Conservation (phyloP, 1,284 basidiomycete species). For the Boletus mariae region DNA sequence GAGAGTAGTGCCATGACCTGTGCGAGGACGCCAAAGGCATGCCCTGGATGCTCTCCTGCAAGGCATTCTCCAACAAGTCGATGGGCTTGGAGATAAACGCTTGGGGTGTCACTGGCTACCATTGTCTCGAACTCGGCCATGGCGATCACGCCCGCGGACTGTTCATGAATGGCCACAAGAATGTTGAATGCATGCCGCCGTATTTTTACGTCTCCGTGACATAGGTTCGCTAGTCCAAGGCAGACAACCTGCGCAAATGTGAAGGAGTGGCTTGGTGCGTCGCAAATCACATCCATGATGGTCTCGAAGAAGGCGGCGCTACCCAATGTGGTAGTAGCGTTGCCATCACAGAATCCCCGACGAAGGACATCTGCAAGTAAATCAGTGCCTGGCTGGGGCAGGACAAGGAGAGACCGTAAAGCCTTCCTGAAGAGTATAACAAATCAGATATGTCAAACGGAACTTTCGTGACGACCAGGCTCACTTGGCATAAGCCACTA, state of each 20-base stretch:
- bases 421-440: constrained; percentile 57
- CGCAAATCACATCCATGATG: constrained; percentile 71
- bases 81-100: constrained; percentile 81
- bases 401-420: constrained; percentile 65
- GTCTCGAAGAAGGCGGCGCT: constrained; percentile 72
- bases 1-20: constrained; percentile 77
- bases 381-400: constrained; percentile 56
- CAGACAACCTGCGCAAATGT: constrained; percentile 77
- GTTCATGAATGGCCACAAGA: constrained; percentile 71
- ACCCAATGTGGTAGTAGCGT: constrained; percentile 38
- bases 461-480: constrained; percentile 19
- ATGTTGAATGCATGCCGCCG: constrained; percentile 79
- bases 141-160: constrained; percentile 55
- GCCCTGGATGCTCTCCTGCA: constrained; percentile 74
- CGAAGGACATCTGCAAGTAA: constrained; percentile 71
- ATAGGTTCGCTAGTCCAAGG: constrained; percentile 82
- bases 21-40: constrained; percentile 66
- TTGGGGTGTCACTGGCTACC: constrained; percentile 71
- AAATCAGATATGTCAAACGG: constrained; percentile 10
- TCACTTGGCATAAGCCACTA: constrained; percentile 61
- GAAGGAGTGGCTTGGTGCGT: constrained; percentile 56
- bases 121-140: constrained; percentile 74
- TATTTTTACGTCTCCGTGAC: constrained; percentile 65
- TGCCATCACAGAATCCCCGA: constrained; percentile 65
- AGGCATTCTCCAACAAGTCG: constrained; percentile 74